Percentiles rank a stretch among this genome's conserved stretches.
These are phyloP conservation scores for Quaeritorhiza haematococci DNA, from an alignment of 371 early-diverging fungal species.

Conservation along the genomic window DNA sequence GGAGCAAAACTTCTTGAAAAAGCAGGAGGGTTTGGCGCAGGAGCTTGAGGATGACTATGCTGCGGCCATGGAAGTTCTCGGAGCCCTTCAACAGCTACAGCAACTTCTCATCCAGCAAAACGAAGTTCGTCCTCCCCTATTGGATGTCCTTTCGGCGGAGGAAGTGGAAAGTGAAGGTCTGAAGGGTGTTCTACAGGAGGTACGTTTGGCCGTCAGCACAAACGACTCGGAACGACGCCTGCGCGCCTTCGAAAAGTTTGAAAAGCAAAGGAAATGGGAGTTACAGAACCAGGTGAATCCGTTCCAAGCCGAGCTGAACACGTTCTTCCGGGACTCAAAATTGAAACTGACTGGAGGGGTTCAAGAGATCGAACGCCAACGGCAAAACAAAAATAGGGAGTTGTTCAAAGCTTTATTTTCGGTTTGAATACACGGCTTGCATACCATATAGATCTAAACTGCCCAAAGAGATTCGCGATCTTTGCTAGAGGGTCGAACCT, in stretches of 20 bases:
- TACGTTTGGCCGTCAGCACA: neutral
- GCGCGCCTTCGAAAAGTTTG: neutral
- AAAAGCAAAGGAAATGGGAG: neutral
- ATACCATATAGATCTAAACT: neutral
- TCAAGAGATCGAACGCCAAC: neutral
- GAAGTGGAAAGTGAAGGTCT: neutral
- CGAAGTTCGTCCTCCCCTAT: neutral
- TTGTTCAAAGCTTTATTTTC: neutral
- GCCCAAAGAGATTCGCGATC: neutral
- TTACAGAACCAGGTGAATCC: neutral
- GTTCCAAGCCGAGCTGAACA: neutral
- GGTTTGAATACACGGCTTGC: neutral
- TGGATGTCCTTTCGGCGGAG: neutral
- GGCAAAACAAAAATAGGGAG: neutral
- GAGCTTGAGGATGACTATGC: neutral
- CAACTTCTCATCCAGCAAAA: neutral
- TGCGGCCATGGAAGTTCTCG: neutral
- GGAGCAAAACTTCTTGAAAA: slow-evolving; percentile 23
- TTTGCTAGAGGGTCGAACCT: no score
- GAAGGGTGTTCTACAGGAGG: neutral
- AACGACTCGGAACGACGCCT: neutral
- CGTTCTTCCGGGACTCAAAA: neutral
- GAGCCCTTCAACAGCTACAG: neutral
- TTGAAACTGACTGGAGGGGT: slow-evolving; percentile 1
- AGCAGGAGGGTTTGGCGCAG: slow-evolving; percentile 6